These are phyloP conservation scores for Dioscorea zingiberensis DNA, from an alignment of 106 monocot species.

Conservation along the genomic window DNA sequence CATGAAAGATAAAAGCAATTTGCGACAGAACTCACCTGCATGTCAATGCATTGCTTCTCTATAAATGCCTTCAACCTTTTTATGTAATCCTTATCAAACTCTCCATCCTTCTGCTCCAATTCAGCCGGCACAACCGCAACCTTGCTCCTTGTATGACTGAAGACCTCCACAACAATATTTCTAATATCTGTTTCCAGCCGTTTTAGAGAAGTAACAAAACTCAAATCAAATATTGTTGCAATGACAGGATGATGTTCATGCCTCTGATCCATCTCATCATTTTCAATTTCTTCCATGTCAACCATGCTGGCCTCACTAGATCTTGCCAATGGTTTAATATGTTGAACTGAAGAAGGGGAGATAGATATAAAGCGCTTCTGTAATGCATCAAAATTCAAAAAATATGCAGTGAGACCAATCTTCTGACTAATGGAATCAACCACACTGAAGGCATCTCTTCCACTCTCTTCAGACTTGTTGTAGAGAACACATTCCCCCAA, in stretches of 20 bases:
- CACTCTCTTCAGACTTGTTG: constrained; percentile 53
- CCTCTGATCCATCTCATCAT: constrained; percentile 26
- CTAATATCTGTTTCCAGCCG: constrained; percentile 65
- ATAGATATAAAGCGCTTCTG: constrained; percentile 35
- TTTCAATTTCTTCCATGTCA: constrained; percentile 45
- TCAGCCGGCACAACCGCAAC: constrained; percentile 65
- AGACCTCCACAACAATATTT: constrained; percentile 64
- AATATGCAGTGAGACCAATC: constrained; percentile 77
- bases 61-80: constrained; percentile 74
- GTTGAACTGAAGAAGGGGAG: constrained; percentile 14
- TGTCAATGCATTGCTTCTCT: constrained; percentile 86
- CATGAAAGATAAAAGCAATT: too few species aligned
- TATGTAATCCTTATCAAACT: constrained; percentile 67
- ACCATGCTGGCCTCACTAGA: constrained; percentile 56
- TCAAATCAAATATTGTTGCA: constrained; percentile 48
- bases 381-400: constrained; percentile 72
- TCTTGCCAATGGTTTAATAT: constrained; percentile 47
- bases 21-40: constrained; percentile 58
- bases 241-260: constrained; percentile 59
- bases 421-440: constrained; percentile 90
- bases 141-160: constrained; percentile 58
- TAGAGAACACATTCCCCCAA: constrained; percentile 82
- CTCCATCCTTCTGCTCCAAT: constrained; percentile 77
- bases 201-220: constrained; percentile 49
- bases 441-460: constrained; percentile 67